Evolutionary conservation across 805 yeast genomes (phyloP).

Genomic region (Lipomyces yamanashiensis): DNA sequence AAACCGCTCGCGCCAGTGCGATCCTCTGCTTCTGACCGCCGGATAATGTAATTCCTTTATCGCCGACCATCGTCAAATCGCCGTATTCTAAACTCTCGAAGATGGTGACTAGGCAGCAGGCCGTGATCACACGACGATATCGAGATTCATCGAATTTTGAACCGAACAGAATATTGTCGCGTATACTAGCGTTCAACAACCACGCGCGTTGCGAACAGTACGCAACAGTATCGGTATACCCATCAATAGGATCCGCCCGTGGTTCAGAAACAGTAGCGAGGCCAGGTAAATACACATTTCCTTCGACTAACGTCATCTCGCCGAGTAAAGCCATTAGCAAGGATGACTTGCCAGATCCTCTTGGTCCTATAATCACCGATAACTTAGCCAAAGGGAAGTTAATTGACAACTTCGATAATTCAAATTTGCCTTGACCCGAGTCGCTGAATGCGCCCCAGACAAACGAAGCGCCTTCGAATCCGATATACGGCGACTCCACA

Average conservation of each 20-base stretch:
- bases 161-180: constrained; percentile 82
- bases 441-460: constrained; percentile 61
- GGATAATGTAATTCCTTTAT: constrained; percentile 91
- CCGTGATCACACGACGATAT: constrained; percentile 76
- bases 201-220: constrained; percentile 69
- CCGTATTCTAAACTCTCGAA: constrained; percentile 84
- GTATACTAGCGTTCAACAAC: constrained; percentile 87
- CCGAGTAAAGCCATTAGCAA: constrained; percentile 80
- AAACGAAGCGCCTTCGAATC: constrained; percentile 73
- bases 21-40: constrained; percentile 98
- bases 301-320: constrained; percentile 65
- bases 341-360: constrained; percentile 89
- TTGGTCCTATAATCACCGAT: constrained; percentile 83
- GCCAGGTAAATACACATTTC: constrained; percentile 81
- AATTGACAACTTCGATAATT: constrained; percentile 66
- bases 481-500: constrained; percentile 61
- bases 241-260: constrained; percentile 67
- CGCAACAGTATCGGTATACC: constrained; percentile 74
- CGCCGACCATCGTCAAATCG: constrained; percentile 93
- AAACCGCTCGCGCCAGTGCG: constrained; percentile 90
- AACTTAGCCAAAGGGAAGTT: constrained; percentile 69
- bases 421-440: constrained; percentile 53
- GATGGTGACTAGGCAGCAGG: constrained; percentile 87
- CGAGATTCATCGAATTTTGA: constrained; percentile 74
- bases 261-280: constrained; percentile 51